Evolutionary conservation across 169 alveolate genomes (phyloP), one percentile per base, ranked within the genome.

Genomic region (Babesia bovis): DNA sequence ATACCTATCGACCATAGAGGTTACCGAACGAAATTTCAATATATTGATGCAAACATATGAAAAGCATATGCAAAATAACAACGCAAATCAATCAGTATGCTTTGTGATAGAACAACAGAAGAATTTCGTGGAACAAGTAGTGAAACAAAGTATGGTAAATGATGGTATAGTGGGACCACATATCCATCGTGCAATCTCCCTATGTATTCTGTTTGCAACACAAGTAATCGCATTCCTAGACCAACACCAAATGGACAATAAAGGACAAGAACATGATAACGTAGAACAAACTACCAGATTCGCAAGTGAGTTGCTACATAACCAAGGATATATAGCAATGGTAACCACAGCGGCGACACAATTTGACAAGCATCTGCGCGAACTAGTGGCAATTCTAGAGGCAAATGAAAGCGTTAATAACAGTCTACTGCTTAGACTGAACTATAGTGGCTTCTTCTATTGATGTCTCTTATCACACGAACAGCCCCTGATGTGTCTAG

Each of bases 161-260:
- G 70, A 85, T 71, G 56, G 44, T 19, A 61, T 42, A 53, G 61
- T 82, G 33, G 61, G 66, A n/a, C 76, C 82, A 10, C 60, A 66
- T 19, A 45, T 85, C 38, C 44, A 59, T 5, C 74, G 79, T 30
- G 52, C 82, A 25, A 59, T 85, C n/a, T 85, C 87, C 21, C 40
- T 85, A 40, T 61, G 85, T 17, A 76, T 57, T 63, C 60, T 78
- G 47, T 85, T 85, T 56, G 69, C 91, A 0, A 78, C 86, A 25
- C 88, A 85, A 58, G 82, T 85, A 17, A 52, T 78, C 41, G 60
- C 63, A 52, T 85, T 85, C 58, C 58, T 67, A 30, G 84, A 79
- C 17, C 70, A 55, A 44, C 26, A 47, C n/a, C 33, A 50, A 21
- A 32, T 45, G n/a, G 82, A 57, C 4, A n/a, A 26, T 21, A 25